phyloP scores from a whole-genome alignment of 805 yeast species.

The Saturnispora silvae region DNA sequence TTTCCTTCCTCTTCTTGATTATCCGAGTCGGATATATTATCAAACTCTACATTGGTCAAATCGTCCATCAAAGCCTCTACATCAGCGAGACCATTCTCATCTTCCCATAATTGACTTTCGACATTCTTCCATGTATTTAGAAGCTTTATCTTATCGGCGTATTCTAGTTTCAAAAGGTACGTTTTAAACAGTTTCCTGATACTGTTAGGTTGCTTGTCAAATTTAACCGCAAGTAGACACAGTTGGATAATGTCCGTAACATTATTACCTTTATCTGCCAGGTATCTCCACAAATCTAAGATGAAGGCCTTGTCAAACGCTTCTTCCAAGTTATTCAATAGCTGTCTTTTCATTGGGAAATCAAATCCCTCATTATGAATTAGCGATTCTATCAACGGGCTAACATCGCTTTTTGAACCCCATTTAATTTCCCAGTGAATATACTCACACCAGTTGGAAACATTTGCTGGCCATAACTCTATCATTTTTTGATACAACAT shows the following conservation, averaged over 20 bases:
- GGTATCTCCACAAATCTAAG: conserved; percentile 1
- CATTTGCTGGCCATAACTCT: conserved; percentile 33
- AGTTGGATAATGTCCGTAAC: conserved; percentile 1
- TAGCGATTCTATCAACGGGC: background rate
- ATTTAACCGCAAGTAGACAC: conserved; percentile 4
- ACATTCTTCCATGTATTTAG: conserved; percentile 18
- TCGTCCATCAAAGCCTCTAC: conserved; percentile 7
- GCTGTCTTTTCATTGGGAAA: background rate
- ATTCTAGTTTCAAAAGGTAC: conserved; percentile 34
- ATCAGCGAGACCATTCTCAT: conserved; percentile 27
- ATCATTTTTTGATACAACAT: conserved; percentile 57
- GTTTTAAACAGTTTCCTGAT: conserved; percentile 48
- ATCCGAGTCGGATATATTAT: background rate
- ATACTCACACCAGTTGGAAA: conserved; percentile 49
- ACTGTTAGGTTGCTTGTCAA: background rate
- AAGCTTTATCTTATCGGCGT: background rate
- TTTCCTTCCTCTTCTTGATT: conserved; percentile 4
- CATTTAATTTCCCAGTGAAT: conserved; percentile 28
- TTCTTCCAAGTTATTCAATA: background rate
- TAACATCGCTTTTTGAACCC: background rate
- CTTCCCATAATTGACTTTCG: conserved; percentile 33
- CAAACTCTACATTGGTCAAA: conserved; percentile 1
- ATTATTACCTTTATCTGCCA: background rate
- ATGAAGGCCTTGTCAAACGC: background rate
- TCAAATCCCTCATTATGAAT: conserved; percentile 1